Conservation (phyloP, 805 yeast genomes). For the Lachancea thermotolerans region DNA sequence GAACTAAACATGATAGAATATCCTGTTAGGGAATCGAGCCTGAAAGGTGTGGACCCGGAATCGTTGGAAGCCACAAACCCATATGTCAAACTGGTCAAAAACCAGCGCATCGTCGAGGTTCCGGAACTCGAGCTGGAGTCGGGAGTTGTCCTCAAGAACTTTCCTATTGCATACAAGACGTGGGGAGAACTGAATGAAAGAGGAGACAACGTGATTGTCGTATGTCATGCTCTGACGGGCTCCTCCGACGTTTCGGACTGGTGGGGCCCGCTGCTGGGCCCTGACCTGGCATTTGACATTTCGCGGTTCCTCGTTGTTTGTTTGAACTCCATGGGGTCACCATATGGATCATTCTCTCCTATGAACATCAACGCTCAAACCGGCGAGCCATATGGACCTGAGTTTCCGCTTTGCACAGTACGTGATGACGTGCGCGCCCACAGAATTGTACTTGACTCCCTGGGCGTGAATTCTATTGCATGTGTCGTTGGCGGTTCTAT, state of each 20-base stretch:
- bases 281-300: constrained; percentile 79
- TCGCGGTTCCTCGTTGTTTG: constrained; percentile 80
- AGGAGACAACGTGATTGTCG: constrained; percentile 74
- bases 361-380: constrained; percentile 73
- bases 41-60: constrained; percentile 20
- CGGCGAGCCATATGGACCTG: constrained; percentile 80
- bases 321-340: constrained; percentile 89
- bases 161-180: constrained; percentile 92
- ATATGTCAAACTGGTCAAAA: constrained; percentile 59
- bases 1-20: not conserved
- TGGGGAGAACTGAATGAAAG: constrained; percentile 81
- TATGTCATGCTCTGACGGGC: constrained; percentile 94
- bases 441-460: constrained; percentile 62
- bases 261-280: constrained; percentile 98
- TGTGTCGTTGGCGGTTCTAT: constrained; percentile 93
- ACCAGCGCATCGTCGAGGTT: constrained; percentile 71
- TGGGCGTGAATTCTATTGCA: constrained; percentile 76
- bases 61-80: constrained; percentile 42
- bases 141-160: constrained; percentile 60
- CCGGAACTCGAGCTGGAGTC: constrained; percentile 75
- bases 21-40: constrained; percentile 3
- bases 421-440: constrained; percentile 87
- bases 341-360: constrained; percentile 94
- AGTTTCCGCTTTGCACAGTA: constrained; percentile 89
- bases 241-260: constrained; percentile 93